phyloP scores from a whole-genome alignment of 768 basidiomycete genomes.

The Tylopilus rubrobrunneus region DNA sequence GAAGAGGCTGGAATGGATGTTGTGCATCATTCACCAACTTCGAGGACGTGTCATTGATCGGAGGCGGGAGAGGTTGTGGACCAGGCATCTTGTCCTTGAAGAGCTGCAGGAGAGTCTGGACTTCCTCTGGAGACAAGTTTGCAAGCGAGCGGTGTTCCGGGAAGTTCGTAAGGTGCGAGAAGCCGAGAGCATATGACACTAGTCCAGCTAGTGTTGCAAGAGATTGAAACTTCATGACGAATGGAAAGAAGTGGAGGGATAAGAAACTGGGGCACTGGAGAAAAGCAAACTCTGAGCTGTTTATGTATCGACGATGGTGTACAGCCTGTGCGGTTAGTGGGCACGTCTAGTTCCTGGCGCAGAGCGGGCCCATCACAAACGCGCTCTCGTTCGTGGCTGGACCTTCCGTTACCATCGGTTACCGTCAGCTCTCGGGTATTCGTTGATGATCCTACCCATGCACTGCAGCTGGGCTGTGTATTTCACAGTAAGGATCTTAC shows the following conservation, averaged over 20 bases:
- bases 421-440: neutral
- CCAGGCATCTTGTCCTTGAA: slow-evolving; percentile 13
- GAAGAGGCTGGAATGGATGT: slow-evolving; percentile 12
- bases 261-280: neutral
- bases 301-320: neutral
- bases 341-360: neutral
- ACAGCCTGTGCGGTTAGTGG: neutral
- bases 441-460: neutral
- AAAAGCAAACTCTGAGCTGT: neutral
- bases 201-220: neutral
- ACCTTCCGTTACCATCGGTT: neutral
- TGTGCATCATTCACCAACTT: slow-evolving; percentile 17
- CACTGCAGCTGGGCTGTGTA: neutral
- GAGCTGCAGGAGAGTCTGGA: slow-evolving; percentile 4
- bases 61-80: slow-evolving; percentile 15
- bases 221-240: neutral
- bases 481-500: neutral
- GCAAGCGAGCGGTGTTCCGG: slow-evolving; percentile 16
- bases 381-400: neutral
- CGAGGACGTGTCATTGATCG: slow-evolving; percentile 16
- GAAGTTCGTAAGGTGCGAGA: slow-evolving; percentile 11
- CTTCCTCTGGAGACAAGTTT: slow-evolving; percentile 11
- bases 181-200: slow-evolving; percentile 2
- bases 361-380: neutral
- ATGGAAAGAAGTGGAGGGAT: neutral